phyloP scores from a whole-genome alignment of 805 yeast genomes.

The Hanseniaspora meyeri region DNA sequence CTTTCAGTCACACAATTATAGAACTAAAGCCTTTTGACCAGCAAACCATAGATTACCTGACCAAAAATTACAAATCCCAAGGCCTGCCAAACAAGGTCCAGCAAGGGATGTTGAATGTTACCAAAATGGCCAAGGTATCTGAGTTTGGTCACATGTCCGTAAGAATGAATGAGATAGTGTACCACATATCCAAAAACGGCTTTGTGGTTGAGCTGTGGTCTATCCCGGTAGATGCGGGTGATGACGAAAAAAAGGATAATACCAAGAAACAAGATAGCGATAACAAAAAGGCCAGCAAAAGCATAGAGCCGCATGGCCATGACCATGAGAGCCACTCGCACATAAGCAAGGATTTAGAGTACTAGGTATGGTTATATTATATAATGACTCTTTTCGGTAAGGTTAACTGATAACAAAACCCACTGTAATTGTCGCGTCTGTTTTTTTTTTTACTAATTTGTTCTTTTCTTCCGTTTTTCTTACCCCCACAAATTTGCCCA shows the following conservation, averaged over 20 bases:
- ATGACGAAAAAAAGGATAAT: slow-evolving; percentile 19
- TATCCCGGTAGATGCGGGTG: slow-evolving; percentile 89
- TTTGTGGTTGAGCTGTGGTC: slow-evolving; percentile 91
- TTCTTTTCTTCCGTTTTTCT: neutral
- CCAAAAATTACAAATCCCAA: slow-evolving; percentile 46
- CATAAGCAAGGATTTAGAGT: slow-evolving; percentile 2
- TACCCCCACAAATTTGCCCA: no score
- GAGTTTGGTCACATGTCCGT: slow-evolving; percentile 70
- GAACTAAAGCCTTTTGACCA: slow-evolving; percentile 75
- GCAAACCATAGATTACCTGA: slow-evolving; percentile 52
- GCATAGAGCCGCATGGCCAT: slow-evolving; percentile 11
- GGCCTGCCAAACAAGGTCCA: slow-evolving; percentile 63
- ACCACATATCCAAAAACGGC: slow-evolving; percentile 67
- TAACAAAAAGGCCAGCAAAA: slow-evolving; percentile 7
- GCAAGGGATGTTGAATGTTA: slow-evolving; percentile 74
- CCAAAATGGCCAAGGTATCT: slow-evolving; percentile 58
- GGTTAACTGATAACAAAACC: neutral
- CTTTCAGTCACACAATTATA: slow-evolving; percentile 52
- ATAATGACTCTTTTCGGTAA: no score
- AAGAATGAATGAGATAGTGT: slow-evolving; percentile 66
- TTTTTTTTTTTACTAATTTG: no score
- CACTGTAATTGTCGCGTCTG: neutral
- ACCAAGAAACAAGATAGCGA: neutral
- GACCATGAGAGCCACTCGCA: slow-evolving; percentile 13
- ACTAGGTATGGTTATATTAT: neutral